Base-by-base conservation (phyloP, 768 basidiomycete species). In the Tephrocybe sp. region DNA sequence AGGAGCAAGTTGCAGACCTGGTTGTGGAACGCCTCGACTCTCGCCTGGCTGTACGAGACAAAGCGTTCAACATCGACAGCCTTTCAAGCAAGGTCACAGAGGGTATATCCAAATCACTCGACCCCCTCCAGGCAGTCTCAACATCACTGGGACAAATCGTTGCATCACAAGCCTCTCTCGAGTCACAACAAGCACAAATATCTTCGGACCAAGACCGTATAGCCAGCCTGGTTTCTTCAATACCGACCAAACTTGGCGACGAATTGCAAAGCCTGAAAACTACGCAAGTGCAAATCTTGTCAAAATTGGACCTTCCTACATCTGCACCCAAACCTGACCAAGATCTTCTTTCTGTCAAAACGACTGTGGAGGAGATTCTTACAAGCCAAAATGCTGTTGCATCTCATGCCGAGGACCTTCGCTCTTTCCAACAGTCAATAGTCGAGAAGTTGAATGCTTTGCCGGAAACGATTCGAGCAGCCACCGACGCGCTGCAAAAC, bases 11-110 rank as follows among this genome's bases (percentile, higher is more conserved):
- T 0, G 88, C 91, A 2, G 91, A 92, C 63, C 79, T 93, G 24
- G 91, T 93, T 1, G 88, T 93, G 7, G 91, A 91, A 63, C 82
- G 91, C 23, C 75, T 93, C 10, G 88, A 92, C 59, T 86, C 90
- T 10, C 82, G 90, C 17, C 75, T 93, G 42, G 80, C 88, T 32
- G 84, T 90, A 23, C 79, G 90, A 8, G 90, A 93, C 65, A 84
- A 85, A 61, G 65, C 78, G 5, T 79, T 87, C 59, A 87, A 81
- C 58, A 68, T 83, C 15, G 86, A 90, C 33, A 67, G 69, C 3
- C 65, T 90, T 39, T 73, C 80, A 1, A 63, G 67, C 23, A 85
- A 74, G 56, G 75, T 92, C 5, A 66, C 72, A 1, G 83, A 88
- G 42, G 69, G 75, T 30, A 67, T 90, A 0, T 68, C 73, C 2